A percentile compares a stretch with the other conserved stretches of the same genome.
phyloP scores from a whole-genome alignment of 257 asterid genomes.

The Echites panduratus region DNA sequence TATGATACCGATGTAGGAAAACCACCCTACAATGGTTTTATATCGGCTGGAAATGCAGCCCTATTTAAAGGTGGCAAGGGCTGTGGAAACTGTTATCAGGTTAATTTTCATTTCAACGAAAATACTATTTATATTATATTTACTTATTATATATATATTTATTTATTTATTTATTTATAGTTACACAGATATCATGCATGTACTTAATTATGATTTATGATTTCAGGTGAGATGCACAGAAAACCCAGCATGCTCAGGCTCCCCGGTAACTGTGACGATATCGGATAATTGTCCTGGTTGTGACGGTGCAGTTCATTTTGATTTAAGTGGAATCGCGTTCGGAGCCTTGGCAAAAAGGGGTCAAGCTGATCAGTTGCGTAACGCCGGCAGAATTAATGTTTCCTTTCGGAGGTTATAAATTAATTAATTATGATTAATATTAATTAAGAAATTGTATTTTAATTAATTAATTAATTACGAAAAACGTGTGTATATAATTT shows the following conservation, averaged over 20 bases:
- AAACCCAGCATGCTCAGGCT: conserved; percentile 20
- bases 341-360: conserved; percentile 24
- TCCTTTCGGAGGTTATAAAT: conserved; percentile 15
- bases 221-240: conserved; percentile 18
- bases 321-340: conserved; percentile 28
- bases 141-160: no score
- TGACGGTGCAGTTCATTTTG: conserved; percentile 20
- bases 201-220: no score
- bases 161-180: no score
- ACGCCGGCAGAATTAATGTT: conserved; percentile 16
- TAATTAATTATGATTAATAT: no score
- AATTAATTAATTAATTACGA: no score
- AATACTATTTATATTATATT: no score
- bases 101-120: not conserved
- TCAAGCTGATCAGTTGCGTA: conserved; percentile 18
- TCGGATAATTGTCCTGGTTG: conserved; percentile 24
- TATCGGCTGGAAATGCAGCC: conserved; percentile 29
- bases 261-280: conserved; percentile 17
- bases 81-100: conserved; percentile 39
- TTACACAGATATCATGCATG: no score
- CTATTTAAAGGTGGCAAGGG: conserved; percentile 25
- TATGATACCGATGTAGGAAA: conserved; percentile 16
- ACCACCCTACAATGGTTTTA: conserved; percentile 21
- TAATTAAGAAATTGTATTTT: no score
- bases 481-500: no score